Base-by-base conservation (phyloP, 257 asterid species). In the Nicotiana noctiflora region DNA sequence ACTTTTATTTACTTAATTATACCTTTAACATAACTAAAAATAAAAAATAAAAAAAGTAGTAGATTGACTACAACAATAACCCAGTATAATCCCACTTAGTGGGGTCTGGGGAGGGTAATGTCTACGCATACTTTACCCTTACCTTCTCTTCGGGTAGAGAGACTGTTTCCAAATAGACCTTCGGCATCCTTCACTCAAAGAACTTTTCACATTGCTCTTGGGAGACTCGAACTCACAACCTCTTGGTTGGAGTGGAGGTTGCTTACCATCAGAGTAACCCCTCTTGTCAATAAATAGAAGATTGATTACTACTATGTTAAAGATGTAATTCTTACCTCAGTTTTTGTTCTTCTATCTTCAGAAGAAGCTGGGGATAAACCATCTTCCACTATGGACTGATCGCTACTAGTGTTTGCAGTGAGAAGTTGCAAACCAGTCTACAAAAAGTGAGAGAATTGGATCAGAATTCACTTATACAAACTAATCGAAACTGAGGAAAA, bases 361-460 rank as follows among this genome's bases (percentile, higher is more conserved):
- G 89, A 86, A 76, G 82, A 84, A 2, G 49, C 49, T 40, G 91
- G 83, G 2, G 92, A 87, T 15, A 86, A 63, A 31, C 91, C 86
- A 49, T 89, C 92, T 13, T 90, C 94, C 44, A 89, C 90, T 4
- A 84, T 59, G 21, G 97, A 89, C 85, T 88, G 92, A 34, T 95
- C 97, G 21, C 90, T 87, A 19, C 88, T 86, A 14, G 89, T 85
- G 79, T 92, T 93, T 8, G 88, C 86, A 6, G 97, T 93, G 56
- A 88, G 90, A 65, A 93, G 98, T 68, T 89, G 92, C 90, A 92
- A 88, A 13, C 94, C 94, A 49, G 95, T 95, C 98, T 93, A 82
- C 51, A 81, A 12, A 77, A 51, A n/a, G n/a, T 2, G 49, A 40
- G 12, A 40, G 49, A 63, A 75, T 21, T 14, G 18, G 19, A 56